Base-by-base conservation (phyloP, 2,329 filamentous ascomycete genomes). In the Pyrenophora tritici-repentis region DNA sequence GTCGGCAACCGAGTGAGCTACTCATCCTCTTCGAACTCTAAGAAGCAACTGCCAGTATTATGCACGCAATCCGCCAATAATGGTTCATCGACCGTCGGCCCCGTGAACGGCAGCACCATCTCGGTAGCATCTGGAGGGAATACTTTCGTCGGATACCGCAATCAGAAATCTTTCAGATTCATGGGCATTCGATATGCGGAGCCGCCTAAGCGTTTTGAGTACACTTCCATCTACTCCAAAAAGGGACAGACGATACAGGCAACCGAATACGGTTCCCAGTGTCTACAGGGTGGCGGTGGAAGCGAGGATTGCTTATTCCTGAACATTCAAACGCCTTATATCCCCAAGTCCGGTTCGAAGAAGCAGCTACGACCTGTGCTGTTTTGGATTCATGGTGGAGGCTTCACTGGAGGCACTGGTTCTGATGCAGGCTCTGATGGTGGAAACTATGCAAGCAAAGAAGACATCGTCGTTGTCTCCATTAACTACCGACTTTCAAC, bases 401-500 rank as follows among this genome's bases (percentile, higher is more conserved):
- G 80, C 5, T 85, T 84, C 53, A 79, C 76, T 0, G 72, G 76
- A 6, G 83, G 83, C 1, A 73, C 63, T 46, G 75, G 64, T 5
- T 67, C 58, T 24, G 65, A 70, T 33, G 31, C 59, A 4, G 40
- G 64, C n/a, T 66, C 63, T 1, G 83, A 86, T 53, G 81, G 82
- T 16, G 80, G 80, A 2, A 83, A 83, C 55, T 71, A 86, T 3
- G 83, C 80, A 0, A 83, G 81, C 2, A 77, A 83, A 41, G 82
- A 82, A 17, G 83, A 86, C 53, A 76, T 86, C 14, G 81, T 86
- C 0, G 76, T 84, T 3, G 83, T 86, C 4, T 70, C 71, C 6
- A 81, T 85, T 72, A 86, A 86, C 70, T 86, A 86, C 66, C 80
- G 84, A 7, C 70, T 86, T 3, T 77, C 76, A 0, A 83, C 81